Percentiles rank a stretch among this genome's conserved stretches.
These are phyloP conservation scores for Hymenoscyphus fraxineus DNA, from an alignment of 2,329 filamentous ascomycete genomes.

Conservation along the genomic window DNA sequence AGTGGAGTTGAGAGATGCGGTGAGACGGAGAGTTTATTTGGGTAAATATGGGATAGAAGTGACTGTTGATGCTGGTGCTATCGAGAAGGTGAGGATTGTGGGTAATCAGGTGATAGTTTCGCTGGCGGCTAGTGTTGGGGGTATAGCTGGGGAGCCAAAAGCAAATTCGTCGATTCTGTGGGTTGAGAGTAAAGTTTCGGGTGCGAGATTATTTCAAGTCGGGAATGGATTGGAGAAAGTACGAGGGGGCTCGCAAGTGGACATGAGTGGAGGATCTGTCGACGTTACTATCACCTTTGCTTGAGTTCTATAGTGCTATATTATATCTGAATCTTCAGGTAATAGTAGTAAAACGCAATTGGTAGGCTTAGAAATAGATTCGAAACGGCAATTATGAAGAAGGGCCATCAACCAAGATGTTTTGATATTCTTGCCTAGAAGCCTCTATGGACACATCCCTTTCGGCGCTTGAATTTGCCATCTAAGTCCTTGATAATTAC, in stretches of 20 bases:
- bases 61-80: constrained; percentile 42
- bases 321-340: too few relatives aligned
- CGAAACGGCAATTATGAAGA: too few relatives aligned
- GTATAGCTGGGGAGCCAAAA: constrained; percentile 1
- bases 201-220: not conserved
- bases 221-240: not conserved
- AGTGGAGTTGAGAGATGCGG: constrained; percentile 44
- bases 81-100: constrained; percentile 38
- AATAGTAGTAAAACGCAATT: too few relatives aligned
- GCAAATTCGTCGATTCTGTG: constrained; percentile 14
- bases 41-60: constrained; percentile 43
- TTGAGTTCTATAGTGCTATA: not conserved
- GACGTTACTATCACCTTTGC: not conserved
- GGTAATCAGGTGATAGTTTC: not conserved
- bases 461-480: too few relatives aligned
- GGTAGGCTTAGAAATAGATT: too few relatives aligned
- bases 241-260: not conserved
- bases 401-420: too few relatives aligned
- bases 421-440: too few relatives aligned
- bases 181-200: constrained; percentile 16
- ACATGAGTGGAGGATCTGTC: not conserved
- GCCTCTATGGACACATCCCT: too few relatives aligned
- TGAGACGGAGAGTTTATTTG: constrained; percentile 46
- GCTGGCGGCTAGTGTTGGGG: constrained; percentile 13
- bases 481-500: too few relatives aligned